Percentiles rank a stretch among this genome's conserved stretches.
These are phyloP conservation scores for Candida maris DNA, from an alignment of 805 yeast genomes.

Conservation along the genomic window DNA sequence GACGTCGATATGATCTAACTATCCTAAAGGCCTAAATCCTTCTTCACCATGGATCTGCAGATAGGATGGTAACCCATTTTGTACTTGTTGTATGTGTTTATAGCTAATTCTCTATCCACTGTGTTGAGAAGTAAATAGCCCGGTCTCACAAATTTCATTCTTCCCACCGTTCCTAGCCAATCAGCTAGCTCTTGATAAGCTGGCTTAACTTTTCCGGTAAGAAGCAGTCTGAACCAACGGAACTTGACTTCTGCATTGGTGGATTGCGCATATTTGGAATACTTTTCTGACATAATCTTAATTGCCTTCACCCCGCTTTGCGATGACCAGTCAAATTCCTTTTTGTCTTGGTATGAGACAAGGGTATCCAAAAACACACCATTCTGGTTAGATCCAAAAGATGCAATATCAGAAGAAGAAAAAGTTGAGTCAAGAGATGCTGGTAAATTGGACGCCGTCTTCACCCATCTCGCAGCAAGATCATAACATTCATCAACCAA, in stretches of 20 bases:
- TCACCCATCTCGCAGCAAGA: slow-evolving; percentile 65
- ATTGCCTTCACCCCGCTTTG: slow-evolving; percentile 33
- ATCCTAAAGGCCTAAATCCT: slow-evolving; percentile 56
- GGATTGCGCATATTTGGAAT: slow-evolving; percentile 46
- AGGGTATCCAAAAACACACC: slow-evolving; percentile 75
- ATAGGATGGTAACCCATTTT: slow-evolving; percentile 76
- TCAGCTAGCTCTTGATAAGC: slow-evolving; percentile 57
- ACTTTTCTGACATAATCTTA: slow-evolving; percentile 27
- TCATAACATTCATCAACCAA: slow-evolving; percentile 69
- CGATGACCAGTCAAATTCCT: slow-evolving; percentile 37
- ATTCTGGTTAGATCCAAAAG: slow-evolving; percentile 70
- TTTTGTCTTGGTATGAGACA: slow-evolving; percentile 43
- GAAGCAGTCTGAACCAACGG: slow-evolving; percentile 70
- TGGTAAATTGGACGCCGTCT: slow-evolving; percentile 31
- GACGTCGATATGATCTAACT: slow-evolving; percentile 23
- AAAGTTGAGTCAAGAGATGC: slow-evolving; percentile 35
- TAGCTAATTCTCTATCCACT: slow-evolving; percentile 65
- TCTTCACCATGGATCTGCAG: slow-evolving; percentile 75
- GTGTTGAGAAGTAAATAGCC: slow-evolving; percentile 63
- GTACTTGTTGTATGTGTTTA: slow-evolving; percentile 57
- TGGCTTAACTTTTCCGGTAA: slow-evolving; percentile 46
- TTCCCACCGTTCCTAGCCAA: slow-evolving; percentile 88
- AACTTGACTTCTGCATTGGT: slow-evolving; percentile 77
- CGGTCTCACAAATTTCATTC: slow-evolving; percentile 94
- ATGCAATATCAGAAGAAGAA: slow-evolving; percentile 44